A percentile compares a stretch with the other conserved stretches of the same genome.
These are phyloP conservation scores for Boletus vinaceobasis DNA, from an alignment of 768 basidiomycete genomes.

Conservation along the genomic window DNA sequence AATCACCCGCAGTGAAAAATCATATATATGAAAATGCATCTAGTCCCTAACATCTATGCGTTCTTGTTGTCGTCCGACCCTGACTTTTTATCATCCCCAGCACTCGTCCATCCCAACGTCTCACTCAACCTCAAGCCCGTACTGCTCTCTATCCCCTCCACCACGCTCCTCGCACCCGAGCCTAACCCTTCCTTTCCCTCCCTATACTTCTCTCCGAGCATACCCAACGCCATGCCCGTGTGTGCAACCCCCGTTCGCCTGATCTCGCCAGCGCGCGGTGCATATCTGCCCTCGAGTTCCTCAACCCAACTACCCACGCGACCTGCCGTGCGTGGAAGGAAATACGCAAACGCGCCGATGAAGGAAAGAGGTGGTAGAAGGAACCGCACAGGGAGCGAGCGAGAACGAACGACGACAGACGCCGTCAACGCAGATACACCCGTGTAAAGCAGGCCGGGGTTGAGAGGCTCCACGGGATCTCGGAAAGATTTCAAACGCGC, in stretches of 20 bases:
- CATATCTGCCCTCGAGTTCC: constrained; percentile 65
- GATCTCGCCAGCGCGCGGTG: constrained; percentile 65
- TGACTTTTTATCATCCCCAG: constrained; percentile 10
- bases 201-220: constrained; percentile 48
- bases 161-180: constrained; percentile 42
- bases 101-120: constrained; percentile 45
- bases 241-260: constrained; percentile 65
- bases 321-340: constrained; percentile 78
- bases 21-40: constrained; percentile 2
- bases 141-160: constrained; percentile 57
- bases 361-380: constrained; percentile 76
- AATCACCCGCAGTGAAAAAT: background rate
- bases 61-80: constrained; percentile 13
- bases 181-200: constrained; percentile 45
- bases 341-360: constrained; percentile 67
- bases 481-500: constrained; percentile 81
- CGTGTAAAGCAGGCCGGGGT: constrained; percentile 87
- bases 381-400: constrained; percentile 63
- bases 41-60: constrained; percentile 4
- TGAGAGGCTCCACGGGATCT: constrained; percentile 76
- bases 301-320: constrained; percentile 68
- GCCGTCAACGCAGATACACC: constrained; percentile 86
- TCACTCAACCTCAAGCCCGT: constrained; percentile 75
- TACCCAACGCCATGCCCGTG: constrained; percentile 54
- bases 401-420: constrained; percentile 81